phyloP scores from a whole-genome alignment of 768 basidiomycete genomes.

The Pleurotus pulmonarius region DNA sequence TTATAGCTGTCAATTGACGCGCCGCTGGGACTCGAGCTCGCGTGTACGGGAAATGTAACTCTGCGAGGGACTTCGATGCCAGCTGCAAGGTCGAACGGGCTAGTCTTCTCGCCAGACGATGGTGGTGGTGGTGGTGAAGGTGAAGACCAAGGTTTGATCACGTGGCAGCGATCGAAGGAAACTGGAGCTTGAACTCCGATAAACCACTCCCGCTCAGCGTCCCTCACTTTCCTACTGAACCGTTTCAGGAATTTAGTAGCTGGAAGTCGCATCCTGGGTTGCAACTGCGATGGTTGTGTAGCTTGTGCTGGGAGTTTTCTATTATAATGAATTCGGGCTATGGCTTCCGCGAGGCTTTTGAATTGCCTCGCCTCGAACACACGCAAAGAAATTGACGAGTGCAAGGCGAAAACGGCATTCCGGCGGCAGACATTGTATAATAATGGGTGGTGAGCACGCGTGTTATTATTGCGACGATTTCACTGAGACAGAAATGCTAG shows the following conservation, averaged over 20 bases:
- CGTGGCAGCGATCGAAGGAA: constrained; percentile 8
- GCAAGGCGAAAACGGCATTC: too few species aligned
- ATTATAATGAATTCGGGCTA: background rate
- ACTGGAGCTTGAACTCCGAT: background rate
- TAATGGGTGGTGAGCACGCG: too few species aligned
- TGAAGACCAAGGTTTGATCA: constrained; percentile 13
- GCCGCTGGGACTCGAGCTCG: constrained; percentile 13
- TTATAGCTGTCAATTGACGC: background rate
- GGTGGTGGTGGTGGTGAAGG: constrained; percentile 24
- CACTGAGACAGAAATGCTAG: too few species aligned
- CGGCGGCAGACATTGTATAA: too few species aligned
- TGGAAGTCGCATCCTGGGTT: constrained; percentile 12
- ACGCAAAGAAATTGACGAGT: too few species aligned
- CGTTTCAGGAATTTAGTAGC: constrained; percentile 18
- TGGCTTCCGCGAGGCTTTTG: constrained; percentile 5
- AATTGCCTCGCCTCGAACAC: background rate
- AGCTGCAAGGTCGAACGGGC: constrained; percentile 14
- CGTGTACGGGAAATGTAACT: constrained; percentile 12
- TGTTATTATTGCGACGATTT: too few species aligned
- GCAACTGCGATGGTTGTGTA: background rate
- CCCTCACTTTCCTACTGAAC: constrained; percentile 20
- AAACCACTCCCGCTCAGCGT: constrained; percentile 9
- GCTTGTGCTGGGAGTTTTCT: background rate
- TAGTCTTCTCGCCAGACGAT: constrained; percentile 27
- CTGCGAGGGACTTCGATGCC: constrained; percentile 12